Conservation (phyloP, 495 filamentous ascomycete genomes). For the Massariosphaeria phaeospora region DNA sequence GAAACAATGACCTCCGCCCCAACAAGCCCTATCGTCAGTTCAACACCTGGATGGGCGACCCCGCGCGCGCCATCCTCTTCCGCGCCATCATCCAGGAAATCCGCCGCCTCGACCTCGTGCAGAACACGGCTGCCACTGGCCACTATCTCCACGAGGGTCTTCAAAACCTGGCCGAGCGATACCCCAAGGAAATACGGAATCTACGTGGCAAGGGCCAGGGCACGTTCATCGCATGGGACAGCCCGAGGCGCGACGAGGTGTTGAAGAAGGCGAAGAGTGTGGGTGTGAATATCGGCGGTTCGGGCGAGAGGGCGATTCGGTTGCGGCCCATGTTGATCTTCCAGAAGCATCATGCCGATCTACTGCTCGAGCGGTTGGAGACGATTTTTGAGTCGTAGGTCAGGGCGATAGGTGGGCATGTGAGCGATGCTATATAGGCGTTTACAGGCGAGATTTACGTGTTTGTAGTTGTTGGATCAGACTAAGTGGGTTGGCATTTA, state of each 20-base stretch:
- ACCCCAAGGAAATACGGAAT: conserved; percentile 81
- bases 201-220: conserved; percentile 90
- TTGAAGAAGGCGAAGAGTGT: conserved; percentile 72
- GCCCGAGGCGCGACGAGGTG: conserved; percentile 77
- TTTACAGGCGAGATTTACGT: too few relatives aligned
- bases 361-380: conserved; percentile 65
- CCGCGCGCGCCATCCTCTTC: conserved; percentile 84
- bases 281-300: conserved; percentile 91
- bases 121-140: conserved; percentile 74
- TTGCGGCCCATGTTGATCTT: conserved; percentile 95
- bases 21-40: conserved; percentile 99
- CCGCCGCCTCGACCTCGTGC: conserved; percentile 70
- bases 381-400: conserved; percentile 61
- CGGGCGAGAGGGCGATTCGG: conserved; percentile 72
- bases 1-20: conserved; percentile 79
- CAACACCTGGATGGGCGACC: conserved; percentile 99
- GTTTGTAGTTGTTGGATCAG: too few relatives aligned
- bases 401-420: background rate
- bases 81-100: conserved; percentile 88
- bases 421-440: too few relatives aligned
- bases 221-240: conserved; percentile 97
- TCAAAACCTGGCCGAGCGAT: conserved; percentile 62
- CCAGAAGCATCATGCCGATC: conserved; percentile 82
- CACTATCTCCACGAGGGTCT: conserved; percentile 76
- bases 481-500: too few relatives aligned